A percentile compares a stretch with the other conserved stretches of the same genome.
Conservation (phyloP, 2,329 filamentous ascomycete genomes). For the Trichoderma semiorbis region DNA sequence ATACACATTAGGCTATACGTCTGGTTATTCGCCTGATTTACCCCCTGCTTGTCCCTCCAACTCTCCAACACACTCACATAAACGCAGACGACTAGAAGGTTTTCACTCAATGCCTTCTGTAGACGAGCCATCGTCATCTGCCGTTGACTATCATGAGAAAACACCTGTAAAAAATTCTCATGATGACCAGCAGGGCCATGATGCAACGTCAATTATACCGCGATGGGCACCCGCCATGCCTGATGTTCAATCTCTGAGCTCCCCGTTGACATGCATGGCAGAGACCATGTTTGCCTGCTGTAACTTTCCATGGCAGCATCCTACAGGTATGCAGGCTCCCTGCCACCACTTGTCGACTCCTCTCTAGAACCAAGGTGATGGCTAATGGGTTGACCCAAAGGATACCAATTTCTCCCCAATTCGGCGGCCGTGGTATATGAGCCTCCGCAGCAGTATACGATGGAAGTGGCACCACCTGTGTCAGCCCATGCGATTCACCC, state of each 20-base stretch:
- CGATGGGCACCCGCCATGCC: conserved; percentile 21
- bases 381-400: conserved; percentile 25
- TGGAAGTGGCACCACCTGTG: conserved; percentile 26
- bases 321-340: conserved; percentile 31
- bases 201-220: not conserved
- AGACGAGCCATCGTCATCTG: conserved; percentile 20
- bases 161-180: conserved; percentile 23
- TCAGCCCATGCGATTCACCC: not conserved
- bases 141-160: conserved; percentile 34
- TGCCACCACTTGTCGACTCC: not conserved
- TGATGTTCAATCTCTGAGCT: conserved; percentile 25
- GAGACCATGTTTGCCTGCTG: conserved; percentile 34
- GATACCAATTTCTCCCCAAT: conserved; percentile 33
- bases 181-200: conserved; percentile 22
- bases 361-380: not conserved
- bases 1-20: not conserved
- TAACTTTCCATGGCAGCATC: conserved; percentile 26
- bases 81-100: conserved; percentile 32
- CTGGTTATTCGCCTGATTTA: not conserved
- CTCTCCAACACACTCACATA: conserved; percentile 29
- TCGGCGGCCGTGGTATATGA: conserved; percentile 28
- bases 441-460: conserved; percentile 32
- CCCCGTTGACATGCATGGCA: conserved; percentile 29
- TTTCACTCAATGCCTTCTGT: conserved; percentile 30
- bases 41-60: conserved; percentile 23